Evolutionary conservation across 352 stramenopile species (phyloP).

Genomic region (Plasmopara viticola): DNA sequence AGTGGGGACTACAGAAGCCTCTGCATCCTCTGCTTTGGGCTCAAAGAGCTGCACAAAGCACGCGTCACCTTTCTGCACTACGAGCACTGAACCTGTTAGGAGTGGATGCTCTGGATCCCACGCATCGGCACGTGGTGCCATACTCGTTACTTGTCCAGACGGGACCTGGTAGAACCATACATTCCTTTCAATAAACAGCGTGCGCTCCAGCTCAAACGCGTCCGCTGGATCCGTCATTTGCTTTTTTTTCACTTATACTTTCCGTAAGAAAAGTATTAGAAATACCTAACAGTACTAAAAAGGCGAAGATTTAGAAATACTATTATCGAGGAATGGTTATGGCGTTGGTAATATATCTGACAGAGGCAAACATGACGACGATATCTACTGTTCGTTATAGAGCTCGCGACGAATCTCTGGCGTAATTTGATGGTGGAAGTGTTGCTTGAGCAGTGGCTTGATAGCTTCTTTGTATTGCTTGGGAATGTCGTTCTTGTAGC

Average conservation of each 20-base stretch:
- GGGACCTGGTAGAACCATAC: conserved; percentile 87
- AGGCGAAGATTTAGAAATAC: too few species aligned
- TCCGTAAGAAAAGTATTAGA: too few species aligned
- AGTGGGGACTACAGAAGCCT: conserved; percentile 14
- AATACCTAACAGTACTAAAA: too few species aligned
- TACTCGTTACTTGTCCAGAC: conserved; percentile 51
- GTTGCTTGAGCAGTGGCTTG: conserved; percentile 87
- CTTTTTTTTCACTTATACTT: too few species aligned
- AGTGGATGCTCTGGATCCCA: conserved; percentile 82
- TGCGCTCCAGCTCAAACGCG: conserved; percentile 54
- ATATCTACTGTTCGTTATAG: conserved; percentile 66
- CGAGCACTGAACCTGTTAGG: conserved; percentile 58
- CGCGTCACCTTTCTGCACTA: conserved; percentile 66
- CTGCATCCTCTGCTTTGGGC: conserved; percentile 20
- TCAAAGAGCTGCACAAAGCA: conserved; percentile 77
- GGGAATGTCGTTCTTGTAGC: conserved; percentile 98
- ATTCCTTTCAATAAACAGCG: conserved; percentile 63
- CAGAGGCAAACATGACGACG: background rate
- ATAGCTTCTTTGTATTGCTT: conserved; percentile 93
- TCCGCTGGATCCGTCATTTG: conserved; percentile 16
- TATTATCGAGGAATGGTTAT: too few species aligned
- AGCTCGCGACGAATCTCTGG: conserved; percentile 97
- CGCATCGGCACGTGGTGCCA: conserved; percentile 67
- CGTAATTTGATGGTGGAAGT: conserved; percentile 97
- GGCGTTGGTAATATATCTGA: too few species aligned